Evolutionary conservation across 441 rosid genomes (phyloP).

Genomic region (Gossypium gossypioides): DNA sequence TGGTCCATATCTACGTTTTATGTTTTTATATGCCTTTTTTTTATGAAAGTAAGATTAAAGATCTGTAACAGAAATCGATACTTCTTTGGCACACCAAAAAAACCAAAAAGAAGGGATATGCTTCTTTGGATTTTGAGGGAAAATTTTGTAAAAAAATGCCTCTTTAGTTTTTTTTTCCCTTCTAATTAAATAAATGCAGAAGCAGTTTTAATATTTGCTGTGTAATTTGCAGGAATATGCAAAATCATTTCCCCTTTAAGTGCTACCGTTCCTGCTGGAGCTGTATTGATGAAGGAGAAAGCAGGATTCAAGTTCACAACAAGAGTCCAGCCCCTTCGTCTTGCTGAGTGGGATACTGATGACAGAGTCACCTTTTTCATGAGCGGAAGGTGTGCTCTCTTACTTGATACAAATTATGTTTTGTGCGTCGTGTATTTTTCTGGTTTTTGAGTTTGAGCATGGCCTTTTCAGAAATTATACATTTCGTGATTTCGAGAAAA

Average conservation of each 20-base stretch:
- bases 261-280: conserved; percentile 89
- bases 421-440: conserved; percentile 3
- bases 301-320: conserved; percentile 90
- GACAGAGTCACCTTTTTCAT: conserved; percentile 93
- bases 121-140: background rate
- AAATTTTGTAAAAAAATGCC: background rate
- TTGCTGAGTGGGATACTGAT: conserved; percentile 90
- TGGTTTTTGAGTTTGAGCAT: conserved; percentile 21
- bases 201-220: background rate
- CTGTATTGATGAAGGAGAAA: conserved; percentile 75
- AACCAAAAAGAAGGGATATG: background rate
- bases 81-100: background rate
- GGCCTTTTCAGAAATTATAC: conserved; percentile 70
- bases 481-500: conserved; percentile 91
- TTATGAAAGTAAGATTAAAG: background rate
- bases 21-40: conserved; percentile 1
- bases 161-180: background rate
- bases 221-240: conserved; percentile 60
- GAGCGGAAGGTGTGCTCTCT: conserved; percentile 78
- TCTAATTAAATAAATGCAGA: background rate
- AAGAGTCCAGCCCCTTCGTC: conserved; percentile 95
- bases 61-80: background rate
- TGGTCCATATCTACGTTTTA: background rate
- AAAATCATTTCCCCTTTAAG: conserved; percentile 78
- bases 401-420: conserved; percentile 1